Base-by-base conservation (phyloP, 257 asterid species). In the Solanum rostratum region DNA sequence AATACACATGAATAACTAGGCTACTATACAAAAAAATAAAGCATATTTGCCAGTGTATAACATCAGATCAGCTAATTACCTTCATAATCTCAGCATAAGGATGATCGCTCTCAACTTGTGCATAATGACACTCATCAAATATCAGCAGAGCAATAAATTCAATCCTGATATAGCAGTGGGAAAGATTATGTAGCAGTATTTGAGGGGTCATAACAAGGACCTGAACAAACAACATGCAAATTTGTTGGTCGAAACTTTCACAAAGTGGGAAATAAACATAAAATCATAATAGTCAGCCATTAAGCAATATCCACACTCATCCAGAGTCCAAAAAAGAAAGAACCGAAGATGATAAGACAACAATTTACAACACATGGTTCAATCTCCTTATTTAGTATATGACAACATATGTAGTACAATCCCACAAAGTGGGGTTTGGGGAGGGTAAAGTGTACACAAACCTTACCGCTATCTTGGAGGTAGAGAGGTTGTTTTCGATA, bases 11-110 rank as follows among this genome's bases (percentile, higher is more conserved):
- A 87, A 85, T 73, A 53, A 80, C 78, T n/a, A 83, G 84, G 85
- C 87, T 54, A 45, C 33, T 41, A 2, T 18, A 76, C 45, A 53
- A 83, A 70, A n/a, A 62, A 71, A 76, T n/a, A 46, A 59, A 85
- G 39, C 59, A 45, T 50, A 16, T 80, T 76, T 37, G 9, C 24
- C 81, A 78, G 62, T 1, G 18, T 49, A 76, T 76, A 76, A 27
- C 82, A 78, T 63, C 82, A 78, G 81, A 27, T 53, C 82, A 78
- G 46, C 24, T 29, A 78, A 83, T 84, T 89, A 95, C 99, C 97
- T 95, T 97, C 99, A 97, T 97, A 84, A 97, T 97, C 90, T 94
- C 98, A 79, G 99, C 95, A 89, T 97, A 97, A 83, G 98, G 98
- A 88, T 97, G 99, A 90, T 91, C 85, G 89, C 98, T 97, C 81